Evolutionary conservation across 202 grass and related monocot species (phyloP), one percentile per base, ranked within the genome.

Genomic region (Miscanthus sacchariflorus): DNA sequence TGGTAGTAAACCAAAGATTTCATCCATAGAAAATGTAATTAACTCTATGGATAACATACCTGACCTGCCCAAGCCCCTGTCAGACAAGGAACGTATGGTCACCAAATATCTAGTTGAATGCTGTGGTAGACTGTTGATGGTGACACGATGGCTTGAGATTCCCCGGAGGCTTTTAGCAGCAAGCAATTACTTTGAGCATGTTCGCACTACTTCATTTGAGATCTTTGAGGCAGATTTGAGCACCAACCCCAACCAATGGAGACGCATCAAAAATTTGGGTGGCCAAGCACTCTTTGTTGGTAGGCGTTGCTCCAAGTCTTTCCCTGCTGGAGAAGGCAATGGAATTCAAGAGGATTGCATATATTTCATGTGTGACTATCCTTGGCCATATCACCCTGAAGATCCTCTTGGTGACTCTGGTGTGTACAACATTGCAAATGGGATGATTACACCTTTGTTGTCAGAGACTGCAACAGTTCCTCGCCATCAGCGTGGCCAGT

Each of bases 311-410:
- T 83, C 81, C 7, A 83, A 73, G 52, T 84, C 70, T 35, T 2
- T 84, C 9, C 9, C 54, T 46, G n/a, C 39, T 28, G 24, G 4
- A 35, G 38, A 74, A 9, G 30, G 11, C 70, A 58, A 61, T 30
- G 81, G 50, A 44, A 25, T 44, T 72, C 14, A 84, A 21, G 82
- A 74, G 39, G 54, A 84, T 63, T 72, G 82, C 39, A 48, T 84
- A 56, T 84, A 75, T 65, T 84, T 84, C 39, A 30, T 75, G 70
- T 35, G 9, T 75, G 82, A 35, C 33, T 35, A 35, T 35, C 33
- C 2, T 35, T 35, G 33, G 33, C 33, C 33, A 35, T 1, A 35
- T 35, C 33, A 35, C 33, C 33, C 33, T 35, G 33, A 35, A 35
- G 33, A 35, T 35, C 33, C 33, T 35, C 33, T 35, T 27, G 14